A percentile compares a stretch with the other conserved stretches of the same genome.
These are phyloP conservation scores for Paraconiothyrium sp. DNA, from an alignment of 2,329 filamentous ascomycete species.

Conservation along the genomic window DNA sequence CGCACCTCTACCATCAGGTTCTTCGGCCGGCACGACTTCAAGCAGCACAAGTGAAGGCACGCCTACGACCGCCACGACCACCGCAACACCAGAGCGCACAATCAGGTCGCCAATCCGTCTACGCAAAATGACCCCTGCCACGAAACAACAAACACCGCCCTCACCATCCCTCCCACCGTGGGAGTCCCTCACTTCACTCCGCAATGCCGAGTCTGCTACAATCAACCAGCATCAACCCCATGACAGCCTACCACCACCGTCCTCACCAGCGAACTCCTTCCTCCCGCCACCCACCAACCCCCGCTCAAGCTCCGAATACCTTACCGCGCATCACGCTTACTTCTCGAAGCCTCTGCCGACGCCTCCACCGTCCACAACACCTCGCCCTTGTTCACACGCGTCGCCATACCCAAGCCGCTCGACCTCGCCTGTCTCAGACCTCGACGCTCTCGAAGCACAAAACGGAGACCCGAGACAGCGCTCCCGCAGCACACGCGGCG, in stretches of 20 bases:
- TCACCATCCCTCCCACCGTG: conserved; percentile 5
- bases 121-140: neutral
- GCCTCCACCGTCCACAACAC: neutral
- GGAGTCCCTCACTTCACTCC: neutral
- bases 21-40: neutral
- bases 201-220: neutral
- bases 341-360: neutral
- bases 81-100: neutral
- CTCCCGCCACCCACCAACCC: neutral
- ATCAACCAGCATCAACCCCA: neutral
- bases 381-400: neutral
- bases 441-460: conserved; percentile 12
- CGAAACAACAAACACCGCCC: neutral
- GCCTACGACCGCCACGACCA: neutral
- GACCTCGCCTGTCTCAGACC: neutral
- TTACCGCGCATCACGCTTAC: conserved; percentile 4
- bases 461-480: neutral
- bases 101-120: neutral
- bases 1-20: neutral
- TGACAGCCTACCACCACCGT: neutral
- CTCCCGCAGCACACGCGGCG: conserved; percentile 6
- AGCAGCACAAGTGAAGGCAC: neutral
- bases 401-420: conserved; percentile 5
- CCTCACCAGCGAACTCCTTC: conserved; percentile 2
- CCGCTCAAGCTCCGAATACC: conserved; percentile 6